Conservation (phyloP, 441 rosid genomes). For the Flueggea neowawraea region DNA sequence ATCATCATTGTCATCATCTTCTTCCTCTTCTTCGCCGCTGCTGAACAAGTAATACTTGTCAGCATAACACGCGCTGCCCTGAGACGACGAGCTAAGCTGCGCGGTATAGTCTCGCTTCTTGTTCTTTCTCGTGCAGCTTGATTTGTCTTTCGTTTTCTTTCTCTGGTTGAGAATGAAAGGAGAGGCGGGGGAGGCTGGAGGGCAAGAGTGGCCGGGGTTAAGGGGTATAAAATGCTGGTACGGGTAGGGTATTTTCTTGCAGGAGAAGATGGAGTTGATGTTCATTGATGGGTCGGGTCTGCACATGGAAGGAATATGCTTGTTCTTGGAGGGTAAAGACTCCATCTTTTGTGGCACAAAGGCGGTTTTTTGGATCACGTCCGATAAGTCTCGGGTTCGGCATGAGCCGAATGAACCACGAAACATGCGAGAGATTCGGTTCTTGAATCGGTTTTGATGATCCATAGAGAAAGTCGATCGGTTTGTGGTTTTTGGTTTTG, state of each 20-base stretch:
- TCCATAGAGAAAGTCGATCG: conserved; percentile 38
- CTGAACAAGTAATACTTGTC: conserved; percentile 52
- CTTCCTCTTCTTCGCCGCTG: conserved; percentile 49
- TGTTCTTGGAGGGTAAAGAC: conserved; percentile 25
- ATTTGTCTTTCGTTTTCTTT: conserved; percentile 9
- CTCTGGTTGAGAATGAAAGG: conserved; percentile 15
- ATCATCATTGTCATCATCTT: conserved; percentile 37
- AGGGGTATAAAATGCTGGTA: conserved; percentile 23
- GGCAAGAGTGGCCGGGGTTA: conserved; percentile 25
- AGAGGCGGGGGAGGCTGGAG: conserved; percentile 37
- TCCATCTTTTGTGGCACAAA: conserved; percentile 28
- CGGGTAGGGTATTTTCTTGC: conserved; percentile 26
- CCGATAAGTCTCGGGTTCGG: conserved; percentile 51
- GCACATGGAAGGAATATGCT: conserved; percentile 43
- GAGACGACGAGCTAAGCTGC: conserved; percentile 46
- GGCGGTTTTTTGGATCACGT: conserved; percentile 48
- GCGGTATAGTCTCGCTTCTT: conserved; percentile 1
- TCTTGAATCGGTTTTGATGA: conserved; percentile 38
- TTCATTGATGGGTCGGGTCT: conserved; percentile 28
- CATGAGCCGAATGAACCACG: conserved; percentile 63
- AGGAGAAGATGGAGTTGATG: conserved; percentile 19
- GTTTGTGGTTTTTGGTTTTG: neutral
- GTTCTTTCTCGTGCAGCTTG: conserved; percentile 25
- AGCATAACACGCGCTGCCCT: conserved; percentile 28
- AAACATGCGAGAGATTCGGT: conserved; percentile 60